Evolutionary conservation across 768 basidiomycete genomes (phyloP), one percentile per base, ranked within the genome.

Genomic region (Boletales sp.): DNA sequence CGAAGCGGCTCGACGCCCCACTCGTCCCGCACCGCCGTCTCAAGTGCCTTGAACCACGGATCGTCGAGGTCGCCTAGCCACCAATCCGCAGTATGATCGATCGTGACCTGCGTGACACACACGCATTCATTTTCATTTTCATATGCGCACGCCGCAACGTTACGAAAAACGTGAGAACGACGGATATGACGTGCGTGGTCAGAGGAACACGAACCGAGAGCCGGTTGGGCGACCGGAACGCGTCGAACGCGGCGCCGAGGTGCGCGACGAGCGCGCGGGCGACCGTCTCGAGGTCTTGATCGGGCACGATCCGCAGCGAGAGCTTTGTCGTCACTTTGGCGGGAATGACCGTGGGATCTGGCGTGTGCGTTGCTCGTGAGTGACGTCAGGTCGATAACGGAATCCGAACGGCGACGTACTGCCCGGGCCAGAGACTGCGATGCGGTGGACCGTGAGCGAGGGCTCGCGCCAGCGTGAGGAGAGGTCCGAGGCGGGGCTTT

Each of bases 221-320:
- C 13, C 66, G 67, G 65, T 97, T 95, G 1, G 84, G 80, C 1
- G 89, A 90, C 15, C 73, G 59, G 1, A 92, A 69, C 8, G 58
- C 61, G 29, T 71, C 59, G 64, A 95, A 98, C 1, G 81, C 76
- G 0, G 62, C 59, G 27, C 71, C 60, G 1, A 97, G 70, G 60
- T 87, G 79, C 4, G 74, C 65, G 48, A 80, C 75, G 14, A 98
- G 70, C 9, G 79, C 71, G 14, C 72, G 71, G 4, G 83, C 80
- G 51, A 95, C 84, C 5, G 72, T 76, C 8, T 86, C 80, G 5
- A 94, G 70, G 48, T 85, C 80, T 67, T 98, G 95, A 62, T 98
- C 92, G 2, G 95, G 95, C 0, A 99, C 95, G 56, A 97, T 88
- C 12, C 95, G 89, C 51, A 98, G 68, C 5, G 92, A 95, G 7